Evolutionary conservation across 2,329 filamentous ascomycete species (phyloP).

Genomic region (Plectosphaerella cucumerina): DNA sequence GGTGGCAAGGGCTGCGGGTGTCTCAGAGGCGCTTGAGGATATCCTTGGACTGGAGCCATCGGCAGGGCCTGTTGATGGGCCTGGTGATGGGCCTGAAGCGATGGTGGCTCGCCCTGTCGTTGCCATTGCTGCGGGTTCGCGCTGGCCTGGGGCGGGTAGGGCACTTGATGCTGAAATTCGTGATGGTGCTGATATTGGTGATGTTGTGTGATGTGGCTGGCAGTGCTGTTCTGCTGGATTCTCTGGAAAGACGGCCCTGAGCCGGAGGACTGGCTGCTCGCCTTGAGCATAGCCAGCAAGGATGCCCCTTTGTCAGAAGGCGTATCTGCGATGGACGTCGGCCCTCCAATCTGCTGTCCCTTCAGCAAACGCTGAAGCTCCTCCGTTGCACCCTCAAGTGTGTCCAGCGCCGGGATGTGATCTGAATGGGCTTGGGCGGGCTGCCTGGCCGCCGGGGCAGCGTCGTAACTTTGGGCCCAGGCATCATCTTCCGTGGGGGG

Average conservation of each 20-base stretch:
- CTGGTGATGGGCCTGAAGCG: conserved; percentile 1
- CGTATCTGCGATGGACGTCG: conserved; percentile 3
- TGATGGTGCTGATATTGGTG: too few relatives aligned
- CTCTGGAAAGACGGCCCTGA: too few relatives aligned
- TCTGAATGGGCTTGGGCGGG: conserved; percentile 22
- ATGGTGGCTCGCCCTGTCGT: neutral
- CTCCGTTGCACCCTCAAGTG: conserved; percentile 44
- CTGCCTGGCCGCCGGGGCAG: conserved; percentile 9
- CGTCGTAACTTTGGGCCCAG: conserved; percentile 27
- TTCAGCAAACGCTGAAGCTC: conserved; percentile 53
- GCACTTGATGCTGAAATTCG: too few relatives aligned
- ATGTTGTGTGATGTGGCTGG: too few relatives aligned
- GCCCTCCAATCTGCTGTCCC: conserved; percentile 42
- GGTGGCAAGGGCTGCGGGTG: conserved; percentile 50
- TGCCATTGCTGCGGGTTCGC: neutral
- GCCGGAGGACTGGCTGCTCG: conserved; percentile 15
- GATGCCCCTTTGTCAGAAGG: conserved; percentile 43
- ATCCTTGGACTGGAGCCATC: conserved; percentile 1
- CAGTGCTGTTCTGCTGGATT: too few relatives aligned
- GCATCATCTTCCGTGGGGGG: conserved; percentile 59
- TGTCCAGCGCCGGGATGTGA: conserved; percentile 36
- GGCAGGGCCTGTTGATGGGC: neutral
- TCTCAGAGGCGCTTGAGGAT: conserved; percentile 12
- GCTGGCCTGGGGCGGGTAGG: too few relatives aligned
- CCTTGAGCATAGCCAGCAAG: conserved; percentile 50